Evolutionary conservation across 495 filamentous ascomycete genomes (phyloP).

Genomic region (Neurospora hispaniola): DNA sequence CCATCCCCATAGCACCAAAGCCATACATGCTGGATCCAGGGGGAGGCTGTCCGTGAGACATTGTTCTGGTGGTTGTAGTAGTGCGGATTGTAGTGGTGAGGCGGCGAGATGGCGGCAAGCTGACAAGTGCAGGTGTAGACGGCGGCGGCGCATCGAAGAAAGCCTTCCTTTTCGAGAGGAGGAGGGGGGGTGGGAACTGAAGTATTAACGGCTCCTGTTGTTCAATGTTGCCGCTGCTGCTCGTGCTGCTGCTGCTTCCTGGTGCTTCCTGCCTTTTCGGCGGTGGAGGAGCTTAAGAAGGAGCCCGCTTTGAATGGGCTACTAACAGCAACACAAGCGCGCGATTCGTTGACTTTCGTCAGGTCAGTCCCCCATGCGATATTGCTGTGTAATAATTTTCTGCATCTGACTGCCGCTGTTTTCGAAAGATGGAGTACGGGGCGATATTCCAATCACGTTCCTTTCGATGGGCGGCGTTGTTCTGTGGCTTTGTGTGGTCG

Average conservation of each 20-base stretch:
- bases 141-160: not conserved
- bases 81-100: not conserved
- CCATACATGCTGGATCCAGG: conserved; percentile 23
- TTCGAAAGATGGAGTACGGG: not conserved
- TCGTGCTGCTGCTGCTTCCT: not conserved
- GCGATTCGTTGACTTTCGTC: not conserved
- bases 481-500: not conserved
- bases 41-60: conserved; percentile 28
- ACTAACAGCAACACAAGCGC: not conserved
- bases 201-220: not conserved
- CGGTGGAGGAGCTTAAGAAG: not conserved
- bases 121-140: conserved; percentile 1
- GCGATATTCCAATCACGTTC: not conserved
- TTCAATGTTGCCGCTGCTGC: not conserved
- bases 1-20: conserved; percentile 13
- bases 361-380: not conserved
- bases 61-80: conserved; percentile 10
- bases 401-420: not conserved
- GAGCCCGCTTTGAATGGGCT: not conserved
- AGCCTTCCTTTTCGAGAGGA: not conserved
- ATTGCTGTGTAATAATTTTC: not conserved
- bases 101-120: conserved; percentile 2
- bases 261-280: not conserved
- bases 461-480: not conserved
- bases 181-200: not conserved